These are phyloP conservation scores for Myxozyma sirexii DNA, from an alignment of 805 yeast species.

Conservation along the genomic window DNA sequence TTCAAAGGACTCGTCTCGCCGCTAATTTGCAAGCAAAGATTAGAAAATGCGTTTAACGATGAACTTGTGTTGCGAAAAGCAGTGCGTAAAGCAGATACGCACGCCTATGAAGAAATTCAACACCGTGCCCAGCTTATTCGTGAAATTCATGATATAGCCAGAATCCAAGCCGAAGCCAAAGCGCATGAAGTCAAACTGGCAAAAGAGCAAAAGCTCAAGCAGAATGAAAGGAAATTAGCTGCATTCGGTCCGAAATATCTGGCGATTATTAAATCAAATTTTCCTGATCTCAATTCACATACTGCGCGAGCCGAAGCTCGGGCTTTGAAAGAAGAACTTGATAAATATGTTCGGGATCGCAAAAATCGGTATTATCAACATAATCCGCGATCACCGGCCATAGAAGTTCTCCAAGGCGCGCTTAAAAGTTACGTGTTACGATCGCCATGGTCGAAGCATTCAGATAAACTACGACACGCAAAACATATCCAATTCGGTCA, in stretches of 20 bases:
- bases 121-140: not conserved
- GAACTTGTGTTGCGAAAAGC: conserved; percentile 6
- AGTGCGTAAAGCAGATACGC: not conserved
- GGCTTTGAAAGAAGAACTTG: not conserved
- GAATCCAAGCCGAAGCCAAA: not conserved
- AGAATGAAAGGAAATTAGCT: not conserved
- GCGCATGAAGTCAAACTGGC: not conserved
- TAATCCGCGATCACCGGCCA: not conserved
- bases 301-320: not conserved
- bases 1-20: not conserved
- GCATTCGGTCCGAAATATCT: not conserved
- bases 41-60: not conserved
- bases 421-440: not conserved
- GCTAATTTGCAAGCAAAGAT: not conserved
- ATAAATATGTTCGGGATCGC: not conserved
- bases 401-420: conserved; percentile 1
- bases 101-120: not conserved
- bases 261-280: not conserved
- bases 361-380: not conserved
- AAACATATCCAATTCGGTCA: not conserved
- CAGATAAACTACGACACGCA: not conserved
- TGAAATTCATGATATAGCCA: not conserved
- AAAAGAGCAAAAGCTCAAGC: not conserved
- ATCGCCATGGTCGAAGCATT: not conserved
- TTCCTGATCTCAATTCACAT: not conserved